phyloP scores from a whole-genome alignment of 2,329 filamentous ascomycete species.

The Colletotrichum sp. region DNA sequence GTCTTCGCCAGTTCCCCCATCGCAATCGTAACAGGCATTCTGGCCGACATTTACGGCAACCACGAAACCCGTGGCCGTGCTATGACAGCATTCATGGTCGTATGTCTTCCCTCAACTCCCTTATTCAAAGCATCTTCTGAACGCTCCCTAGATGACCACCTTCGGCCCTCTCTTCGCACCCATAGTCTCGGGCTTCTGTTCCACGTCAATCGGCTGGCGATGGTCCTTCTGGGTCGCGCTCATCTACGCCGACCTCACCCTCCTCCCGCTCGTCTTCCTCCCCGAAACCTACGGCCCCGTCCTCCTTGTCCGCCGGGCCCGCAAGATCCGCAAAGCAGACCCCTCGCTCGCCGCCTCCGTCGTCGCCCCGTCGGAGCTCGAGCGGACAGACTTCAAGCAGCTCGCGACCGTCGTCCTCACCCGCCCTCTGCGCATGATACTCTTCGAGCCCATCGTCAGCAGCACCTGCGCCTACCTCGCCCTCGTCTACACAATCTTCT shows the following conservation, averaged over 20 bases:
- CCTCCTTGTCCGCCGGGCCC: constrained; percentile 62
- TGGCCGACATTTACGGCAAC: constrained; percentile 70
- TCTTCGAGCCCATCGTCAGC: constrained; percentile 75
- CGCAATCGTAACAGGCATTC: constrained; percentile 65
- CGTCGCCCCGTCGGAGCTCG: constrained; percentile 67
- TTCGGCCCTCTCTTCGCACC: constrained; percentile 72
- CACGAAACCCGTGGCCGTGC: constrained; percentile 61
- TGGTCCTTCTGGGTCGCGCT: constrained; percentile 76
- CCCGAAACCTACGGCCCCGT: constrained; percentile 69
- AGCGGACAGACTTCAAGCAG: constrained; percentile 60
- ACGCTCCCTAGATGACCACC: constrained; percentile 67
- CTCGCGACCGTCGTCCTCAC: constrained; percentile 74
- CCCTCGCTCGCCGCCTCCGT: constrained; percentile 50
- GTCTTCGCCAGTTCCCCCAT: constrained; percentile 64
- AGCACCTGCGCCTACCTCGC: constrained; percentile 74
- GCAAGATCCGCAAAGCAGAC: constrained; percentile 59
- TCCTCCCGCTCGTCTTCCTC: constrained; percentile 66
- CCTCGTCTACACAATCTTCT: constrained; percentile 69
- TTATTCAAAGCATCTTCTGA: too few relatives aligned
- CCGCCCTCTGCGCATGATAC: constrained; percentile 74
- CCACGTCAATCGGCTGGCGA: constrained; percentile 65
- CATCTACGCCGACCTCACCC: constrained; percentile 68
- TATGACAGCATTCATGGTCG: constrained; percentile 69
- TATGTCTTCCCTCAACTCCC: constrained; percentile 31
- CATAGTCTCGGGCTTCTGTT: constrained; percentile 67